phyloP scores from a whole-genome alignment of 2,329 filamentous ascomycete genomes.

The Botryotinia calthae region DNA sequence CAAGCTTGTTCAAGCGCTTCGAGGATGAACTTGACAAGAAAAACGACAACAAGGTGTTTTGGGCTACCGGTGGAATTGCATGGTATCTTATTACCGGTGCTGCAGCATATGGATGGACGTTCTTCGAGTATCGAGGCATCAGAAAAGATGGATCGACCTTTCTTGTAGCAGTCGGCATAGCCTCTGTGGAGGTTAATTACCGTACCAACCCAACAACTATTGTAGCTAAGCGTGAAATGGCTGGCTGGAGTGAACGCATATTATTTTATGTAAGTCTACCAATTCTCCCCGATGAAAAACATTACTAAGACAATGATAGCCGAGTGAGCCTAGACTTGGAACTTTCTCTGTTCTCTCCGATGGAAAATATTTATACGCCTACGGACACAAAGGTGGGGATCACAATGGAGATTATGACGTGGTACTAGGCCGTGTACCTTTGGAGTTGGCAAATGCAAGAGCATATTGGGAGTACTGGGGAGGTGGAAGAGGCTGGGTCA shows the following conservation, averaged over 20 bases:
- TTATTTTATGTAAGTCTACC: slow-evolving; percentile 7
- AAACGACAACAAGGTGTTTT: slow-evolving; percentile 2
- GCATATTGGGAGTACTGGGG: slow-evolving; percentile 24
- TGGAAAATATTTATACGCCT: slow-evolving; percentile 25
- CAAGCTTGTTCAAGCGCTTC: slow-evolving; percentile 12
- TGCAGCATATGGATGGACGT: slow-evolving; percentile 19
- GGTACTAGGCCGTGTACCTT: slow-evolving; percentile 23
- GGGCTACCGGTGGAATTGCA: slow-evolving; percentile 18
- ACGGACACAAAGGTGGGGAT: slow-evolving; percentile 24
- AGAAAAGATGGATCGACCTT: slow-evolving; percentile 11
- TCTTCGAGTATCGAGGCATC: slow-evolving; percentile 13
- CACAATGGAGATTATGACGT: slow-evolving; percentile 26
- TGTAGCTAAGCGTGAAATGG: slow-evolving; percentile 11
- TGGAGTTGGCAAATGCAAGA: neutral
- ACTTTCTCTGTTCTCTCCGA: slow-evolving; percentile 23
- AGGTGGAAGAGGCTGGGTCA: slow-evolving; percentile 21
- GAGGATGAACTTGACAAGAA: slow-evolving; percentile 16
- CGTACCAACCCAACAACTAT: slow-evolving; percentile 10
- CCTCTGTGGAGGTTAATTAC: slow-evolving; percentile 15
- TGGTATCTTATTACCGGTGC: slow-evolving; percentile 8
- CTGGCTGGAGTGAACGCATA: slow-evolving; percentile 7
- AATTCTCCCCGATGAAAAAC: neutral
- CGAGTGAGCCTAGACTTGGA: slow-evolving; percentile 25
- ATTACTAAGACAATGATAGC: slow-evolving; percentile 12
- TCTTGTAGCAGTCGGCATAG: slow-evolving; percentile 16